Conservation (phyloP, 495 filamentous ascomycete species). For the Penicillium egyptiacum region DNA sequence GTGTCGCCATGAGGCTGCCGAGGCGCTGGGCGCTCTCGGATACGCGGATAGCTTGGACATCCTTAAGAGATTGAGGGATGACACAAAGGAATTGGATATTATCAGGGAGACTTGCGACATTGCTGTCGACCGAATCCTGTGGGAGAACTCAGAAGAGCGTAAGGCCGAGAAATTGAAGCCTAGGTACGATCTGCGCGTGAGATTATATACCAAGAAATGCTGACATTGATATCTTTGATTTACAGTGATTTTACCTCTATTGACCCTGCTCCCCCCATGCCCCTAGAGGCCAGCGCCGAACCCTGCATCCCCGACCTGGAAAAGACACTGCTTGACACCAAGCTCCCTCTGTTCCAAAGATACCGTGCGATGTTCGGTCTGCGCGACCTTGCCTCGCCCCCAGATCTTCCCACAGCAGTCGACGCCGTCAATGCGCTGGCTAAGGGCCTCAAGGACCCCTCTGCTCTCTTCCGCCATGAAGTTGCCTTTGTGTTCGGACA, state of each 20-base stretch:
- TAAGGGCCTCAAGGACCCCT: conserved; percentile 81
- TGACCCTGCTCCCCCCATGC: conserved; percentile 89
- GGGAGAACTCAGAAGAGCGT: conserved; percentile 75
- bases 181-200: conserved; percentile 54
- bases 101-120: conserved; percentile 97
- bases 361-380: conserved; percentile 98
- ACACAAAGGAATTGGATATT: conserved; percentile 67
- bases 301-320: conserved; percentile 73
- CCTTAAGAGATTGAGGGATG: conserved; percentile 68
- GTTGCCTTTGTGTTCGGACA: conserved; percentile 98
- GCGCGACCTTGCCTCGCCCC: conserved; percentile 87
- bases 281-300: conserved; percentile 51
- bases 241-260: conserved; percentile 89
- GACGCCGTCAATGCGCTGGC: conserved; percentile 81
- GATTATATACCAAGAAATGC: background rate
- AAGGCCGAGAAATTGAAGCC: conserved; percentile 72
- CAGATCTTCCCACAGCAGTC: conserved; percentile 81
- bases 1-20: conserved; percentile 95
- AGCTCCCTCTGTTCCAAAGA: conserved; percentile 78
- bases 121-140: conserved; percentile 88
- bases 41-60: conserved; percentile 68
- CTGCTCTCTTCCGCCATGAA: conserved; percentile 95
- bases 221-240: conserved; percentile 15
- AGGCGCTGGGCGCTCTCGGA: conserved; percentile 88
- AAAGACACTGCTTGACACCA: conserved; percentile 73